These are phyloP conservation scores for Aspergillus sp. DNA, from an alignment of 2,329 filamentous ascomycete species.

Conservation along the genomic window DNA sequence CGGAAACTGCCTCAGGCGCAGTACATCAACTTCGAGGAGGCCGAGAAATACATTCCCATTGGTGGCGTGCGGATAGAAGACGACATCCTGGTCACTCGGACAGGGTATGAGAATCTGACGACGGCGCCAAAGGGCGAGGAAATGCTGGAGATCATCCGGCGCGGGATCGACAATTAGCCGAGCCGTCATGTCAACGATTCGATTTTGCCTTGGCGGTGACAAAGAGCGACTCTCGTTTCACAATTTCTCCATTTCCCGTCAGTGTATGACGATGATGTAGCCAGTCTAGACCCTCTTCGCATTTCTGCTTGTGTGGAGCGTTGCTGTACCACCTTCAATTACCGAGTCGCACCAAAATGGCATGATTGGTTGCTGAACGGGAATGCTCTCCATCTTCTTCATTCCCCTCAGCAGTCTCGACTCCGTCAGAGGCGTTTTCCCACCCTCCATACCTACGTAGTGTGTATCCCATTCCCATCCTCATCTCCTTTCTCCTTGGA, in stretches of 20 bases:
- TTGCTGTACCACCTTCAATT: neutral
- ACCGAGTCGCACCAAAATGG: neutral
- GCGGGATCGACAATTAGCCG: constrained; percentile 20
- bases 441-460: neutral
- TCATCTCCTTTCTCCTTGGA: no score
- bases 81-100: constrained; percentile 70
- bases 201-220: constrained; percentile 5
- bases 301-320: neutral
- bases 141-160: constrained; percentile 44
- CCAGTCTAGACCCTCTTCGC: neutral
- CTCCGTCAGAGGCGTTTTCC: neutral
- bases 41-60: constrained; percentile 43
- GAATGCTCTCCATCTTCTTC: neutral
- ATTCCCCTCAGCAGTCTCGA: neutral
- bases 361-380: neutral
- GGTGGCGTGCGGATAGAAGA: constrained; percentile 51
- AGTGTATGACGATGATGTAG: neutral
- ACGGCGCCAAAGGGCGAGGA: constrained; percentile 68
- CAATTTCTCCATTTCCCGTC: neutral
- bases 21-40: constrained; percentile 45
- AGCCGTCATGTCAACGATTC: neutral
- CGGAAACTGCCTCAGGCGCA: constrained; percentile 32
- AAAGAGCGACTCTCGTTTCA: neutral
- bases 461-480: neutral
- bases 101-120: constrained; percentile 72